Conservation (phyloP, 1,284 basidiomycete species). For the Rhodotorula sp. region DNA sequence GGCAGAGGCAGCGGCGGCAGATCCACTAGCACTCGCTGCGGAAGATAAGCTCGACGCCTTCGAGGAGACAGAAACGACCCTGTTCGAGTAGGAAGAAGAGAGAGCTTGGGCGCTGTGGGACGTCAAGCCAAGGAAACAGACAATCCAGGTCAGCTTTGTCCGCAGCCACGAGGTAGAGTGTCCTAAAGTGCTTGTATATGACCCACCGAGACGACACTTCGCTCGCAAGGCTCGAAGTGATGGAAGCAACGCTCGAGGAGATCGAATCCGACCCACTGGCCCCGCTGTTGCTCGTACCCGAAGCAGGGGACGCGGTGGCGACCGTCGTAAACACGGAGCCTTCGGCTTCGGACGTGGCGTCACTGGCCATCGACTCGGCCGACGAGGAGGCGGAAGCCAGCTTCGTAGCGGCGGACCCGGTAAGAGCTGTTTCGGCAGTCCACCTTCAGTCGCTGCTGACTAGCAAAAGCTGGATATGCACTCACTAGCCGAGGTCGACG, state of each 20-base stretch:
- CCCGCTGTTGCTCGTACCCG: too few species aligned
- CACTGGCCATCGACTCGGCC: background rate
- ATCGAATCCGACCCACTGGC: background rate
- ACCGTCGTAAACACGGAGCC: background rate
- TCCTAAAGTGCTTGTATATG: too few species aligned
- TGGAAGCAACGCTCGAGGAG: background rate
- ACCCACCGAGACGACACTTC: constrained; percentile 1
- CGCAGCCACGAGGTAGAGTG: too few species aligned
- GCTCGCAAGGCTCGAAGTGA: background rate
- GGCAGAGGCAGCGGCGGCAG: too few species aligned
- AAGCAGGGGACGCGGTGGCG: background rate
- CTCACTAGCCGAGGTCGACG: constrained; percentile 55
- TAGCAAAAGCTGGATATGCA: background rate
- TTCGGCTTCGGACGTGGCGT: constrained; percentile 1
- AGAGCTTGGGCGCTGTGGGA: background rate
- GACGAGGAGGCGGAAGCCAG: background rate
- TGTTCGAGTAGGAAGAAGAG: background rate
- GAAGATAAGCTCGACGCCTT: background rate
- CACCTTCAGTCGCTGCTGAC: constrained; percentile 8
- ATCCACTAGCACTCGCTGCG: background rate
- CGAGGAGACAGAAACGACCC: background rate
- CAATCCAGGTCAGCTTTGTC: too few species aligned
- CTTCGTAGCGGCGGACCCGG: background rate
- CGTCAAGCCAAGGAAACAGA: too few species aligned
- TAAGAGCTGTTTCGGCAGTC: constrained; percentile 10